Base-by-base conservation (phyloP, 1,284 basidiomycete species). In the Austroboletus niveus region DNA sequence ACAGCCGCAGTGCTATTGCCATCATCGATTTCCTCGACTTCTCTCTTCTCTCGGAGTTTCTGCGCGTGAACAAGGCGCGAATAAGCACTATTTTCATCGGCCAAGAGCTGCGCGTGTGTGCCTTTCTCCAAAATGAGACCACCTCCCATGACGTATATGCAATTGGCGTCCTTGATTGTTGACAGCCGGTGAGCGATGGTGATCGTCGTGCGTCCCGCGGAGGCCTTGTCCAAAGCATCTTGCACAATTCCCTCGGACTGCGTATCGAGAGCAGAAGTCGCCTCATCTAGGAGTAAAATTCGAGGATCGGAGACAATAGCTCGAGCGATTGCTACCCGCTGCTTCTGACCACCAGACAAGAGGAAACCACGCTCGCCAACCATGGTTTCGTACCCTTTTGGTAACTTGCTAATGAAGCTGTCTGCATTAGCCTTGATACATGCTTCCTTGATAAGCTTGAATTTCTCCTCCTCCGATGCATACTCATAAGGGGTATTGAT, bases 361-460 rank as follows among this genome's bases (percentile, higher is more conserved):
- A 96, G 75, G 79, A 94, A 94, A 2, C 94, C 95, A 50, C 93
- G 85, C 68, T 98, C 94, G 43, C 94, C 95, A 51, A 97, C 93
- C 72, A 92, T 76, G 5, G 95, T 97, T 47, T 95, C 87, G 66
- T 96, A 97, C 1, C 90, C 90, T 4, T 87, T 69, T 1, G 94
- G 94, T 7, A 96, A 75, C 63, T 91, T 91, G 51, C 75, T 75
- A 62, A 98, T 88, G 72, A 98, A 98, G 2, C 86, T 86, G 61
- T 96, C 89, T 1, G 94, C 94, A 62, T 98, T 97, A 17, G 94
- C 87, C 66, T 92, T 91, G 70, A 92, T 74, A 58, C 91, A 94
- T 0, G 94, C 95, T 53, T 93, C 86, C 69, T 89, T 85, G 72
- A 97, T 83, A 22, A 95, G 73, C 48, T 77, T 77, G 54, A 89